Conservation (phyloP, 331 rosid genomes). For the Acacia pycnantha region DNA sequence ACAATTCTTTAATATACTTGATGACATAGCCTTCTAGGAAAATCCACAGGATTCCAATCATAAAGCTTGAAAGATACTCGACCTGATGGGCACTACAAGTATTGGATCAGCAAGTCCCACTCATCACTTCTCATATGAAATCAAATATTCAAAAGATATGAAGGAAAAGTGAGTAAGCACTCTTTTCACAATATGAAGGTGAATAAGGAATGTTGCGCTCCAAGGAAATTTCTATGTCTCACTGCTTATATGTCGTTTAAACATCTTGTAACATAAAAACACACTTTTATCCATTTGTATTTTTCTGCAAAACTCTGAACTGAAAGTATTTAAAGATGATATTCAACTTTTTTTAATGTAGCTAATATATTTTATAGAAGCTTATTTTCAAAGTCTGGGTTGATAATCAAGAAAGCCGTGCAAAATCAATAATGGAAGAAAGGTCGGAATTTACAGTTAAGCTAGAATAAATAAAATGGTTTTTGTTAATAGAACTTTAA, state of each 20-base stretch:
- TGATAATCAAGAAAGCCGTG: too few relatives aligned
- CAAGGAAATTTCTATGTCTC: conserved; percentile 47
- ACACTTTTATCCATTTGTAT: background rate
- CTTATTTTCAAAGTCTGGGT: too few relatives aligned
- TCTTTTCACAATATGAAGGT: conserved; percentile 60
- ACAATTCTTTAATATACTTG: conserved; percentile 80
- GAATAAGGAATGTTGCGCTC: conserved; percentile 56
- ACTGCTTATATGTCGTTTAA: conserved; percentile 33
- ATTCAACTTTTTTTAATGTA: background rate
- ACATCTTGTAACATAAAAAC: background rate
- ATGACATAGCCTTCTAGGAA: conserved; percentile 96
- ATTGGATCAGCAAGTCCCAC: conserved; percentile 39
- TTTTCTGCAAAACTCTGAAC: background rate
- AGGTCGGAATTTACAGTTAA: too few relatives aligned
- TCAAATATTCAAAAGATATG: background rate
- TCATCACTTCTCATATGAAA: conserved; percentile 1
- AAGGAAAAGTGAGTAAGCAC: conserved; percentile 46
- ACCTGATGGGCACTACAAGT: conserved; percentile 94
- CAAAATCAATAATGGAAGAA: too few relatives aligned
- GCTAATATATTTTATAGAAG: background rate
- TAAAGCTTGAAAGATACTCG: conserved; percentile 97
- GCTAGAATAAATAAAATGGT: too few relatives aligned
- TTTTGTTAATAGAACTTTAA: too few relatives aligned
- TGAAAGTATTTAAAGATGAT: background rate
- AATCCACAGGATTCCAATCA: conserved; percentile 99